These are phyloP conservation scores for Verticillium nonalfalfae DNA, from an alignment of 2,329 filamentous ascomycete genomes.

Conservation along the genomic window DNA sequence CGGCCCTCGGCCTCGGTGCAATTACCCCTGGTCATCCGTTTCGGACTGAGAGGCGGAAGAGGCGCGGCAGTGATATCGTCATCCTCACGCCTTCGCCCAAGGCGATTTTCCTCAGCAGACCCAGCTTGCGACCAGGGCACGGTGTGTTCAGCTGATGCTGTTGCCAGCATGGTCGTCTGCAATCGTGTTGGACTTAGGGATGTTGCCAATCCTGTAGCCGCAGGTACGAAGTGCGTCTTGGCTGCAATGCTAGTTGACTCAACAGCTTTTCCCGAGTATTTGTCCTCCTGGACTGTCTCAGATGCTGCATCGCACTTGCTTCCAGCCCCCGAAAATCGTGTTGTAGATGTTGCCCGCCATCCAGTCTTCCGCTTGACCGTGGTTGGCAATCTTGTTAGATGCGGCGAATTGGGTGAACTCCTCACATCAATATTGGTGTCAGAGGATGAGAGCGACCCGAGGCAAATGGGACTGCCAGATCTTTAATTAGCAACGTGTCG, in stretches of 20 bases:
- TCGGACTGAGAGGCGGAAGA: neutral
- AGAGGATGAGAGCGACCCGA: conserved; percentile 19
- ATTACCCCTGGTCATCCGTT: neutral
- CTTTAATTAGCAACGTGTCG: neutral
- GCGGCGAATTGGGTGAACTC: neutral
- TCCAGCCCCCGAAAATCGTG: neutral
- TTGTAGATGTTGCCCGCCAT: neutral
- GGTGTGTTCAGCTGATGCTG: neutral
- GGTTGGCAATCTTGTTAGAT: neutral
- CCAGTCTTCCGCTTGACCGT: neutral
- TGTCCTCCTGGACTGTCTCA: neutral
- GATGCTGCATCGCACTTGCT: neutral
- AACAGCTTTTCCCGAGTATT: neutral
- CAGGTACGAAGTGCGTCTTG: neutral
- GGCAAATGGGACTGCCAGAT: conserved; percentile 22
- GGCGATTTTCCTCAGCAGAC: neutral
- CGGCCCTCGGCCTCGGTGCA: neutral
- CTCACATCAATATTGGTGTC: neutral
- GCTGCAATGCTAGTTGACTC: neutral
- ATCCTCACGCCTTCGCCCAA: neutral
- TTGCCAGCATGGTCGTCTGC: neutral
- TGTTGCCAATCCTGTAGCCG: neutral
- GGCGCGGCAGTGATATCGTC: neutral
- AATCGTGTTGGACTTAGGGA: neutral
- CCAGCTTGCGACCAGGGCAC: neutral